A percentile compares a stretch with the other conserved stretches of the same genome.
Evolutionary conservation across 192 early-diverging fungal species (phyloP).

Genomic region (Diversispora eburnea): DNA sequence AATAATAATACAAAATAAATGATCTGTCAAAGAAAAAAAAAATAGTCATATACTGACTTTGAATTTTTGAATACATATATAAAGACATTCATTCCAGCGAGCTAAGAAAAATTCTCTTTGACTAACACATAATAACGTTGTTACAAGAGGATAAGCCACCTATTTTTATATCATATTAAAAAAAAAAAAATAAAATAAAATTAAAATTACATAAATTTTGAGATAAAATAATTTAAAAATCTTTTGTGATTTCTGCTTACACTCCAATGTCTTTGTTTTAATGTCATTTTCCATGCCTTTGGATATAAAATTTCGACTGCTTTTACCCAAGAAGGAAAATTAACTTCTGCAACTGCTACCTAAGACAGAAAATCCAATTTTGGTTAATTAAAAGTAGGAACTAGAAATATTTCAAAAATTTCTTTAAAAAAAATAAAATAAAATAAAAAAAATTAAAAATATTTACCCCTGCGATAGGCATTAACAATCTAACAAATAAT

Average conservation of each 20-base stretch:
- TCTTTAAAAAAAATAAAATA: too few relatives aligned
- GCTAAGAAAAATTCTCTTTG: constrained; percentile 83
- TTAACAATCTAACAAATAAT: constrained; percentile 85
- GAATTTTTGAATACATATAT: constrained; percentile 64
- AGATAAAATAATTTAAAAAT: background rate
- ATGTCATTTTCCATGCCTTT: constrained; percentile 85
- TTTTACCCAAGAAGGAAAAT: constrained; percentile 89
- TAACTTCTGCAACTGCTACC: constrained; percentile 91
- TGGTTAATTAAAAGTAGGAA: background rate
- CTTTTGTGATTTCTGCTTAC: background rate
- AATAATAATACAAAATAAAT: background rate
- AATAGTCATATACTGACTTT: constrained; percentile 30
- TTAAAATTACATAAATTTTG: background rate
- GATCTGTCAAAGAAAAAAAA: background rate
- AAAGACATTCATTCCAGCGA: constrained; percentile 68
- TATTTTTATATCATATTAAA: constrained; percentile 28
- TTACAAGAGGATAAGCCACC: constrained; percentile 79
- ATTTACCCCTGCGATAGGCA: constrained; percentile 77
- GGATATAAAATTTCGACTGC: constrained; percentile 88
- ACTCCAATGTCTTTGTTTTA: constrained; percentile 71
- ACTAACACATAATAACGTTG: constrained; percentile 88
- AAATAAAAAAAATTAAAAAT: background rate
- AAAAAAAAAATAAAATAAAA: background rate
- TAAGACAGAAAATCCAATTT: constrained; percentile 27
- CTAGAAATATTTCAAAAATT: background rate